Evolutionary conservation across 2,329 filamentous ascomycete species (phyloP), one percentile per base, ranked within the genome.

Genomic region (Phaeosphaeriaceae sp.): DNA sequence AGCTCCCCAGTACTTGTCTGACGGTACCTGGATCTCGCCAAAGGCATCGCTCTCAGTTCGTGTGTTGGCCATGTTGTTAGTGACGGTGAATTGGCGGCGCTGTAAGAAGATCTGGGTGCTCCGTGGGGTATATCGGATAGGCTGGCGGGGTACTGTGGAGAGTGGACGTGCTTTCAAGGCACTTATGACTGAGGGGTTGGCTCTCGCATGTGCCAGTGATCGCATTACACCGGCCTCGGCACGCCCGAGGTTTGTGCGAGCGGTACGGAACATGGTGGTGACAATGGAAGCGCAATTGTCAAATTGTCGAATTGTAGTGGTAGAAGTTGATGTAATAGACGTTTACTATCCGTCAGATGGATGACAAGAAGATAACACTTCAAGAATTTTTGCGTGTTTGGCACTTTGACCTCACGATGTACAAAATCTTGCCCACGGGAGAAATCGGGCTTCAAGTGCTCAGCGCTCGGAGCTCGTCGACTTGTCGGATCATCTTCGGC

Each of bases 1-100:
- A 54, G 93, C 93, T 72, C 94, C 94, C 93, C 94, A 99, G 84
- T 99, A 99, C 81, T 89, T 93, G 85, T 96, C 91, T 60, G 83
- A 83, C 34, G 89, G 84, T 64, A 97, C 92, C 81, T 96, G 86
- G 75, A 99, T 85, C 81, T 96, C 92, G 78, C 94, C 94, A 81
- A 97, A 97, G 77, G 94, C 94, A 82, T 99, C 94, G 77, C 86
- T 94, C 80, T 99, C 94, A 69, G 88, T 90, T 77, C 94, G 86
- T 60, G 87, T 88, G 46, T 64, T 67, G 52, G 70, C 68, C 72
- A 74, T 74, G 46, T 37, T 71, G 59, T 55, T 53, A 44, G 70
- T 66, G 46, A 60, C 56, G 57, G 50, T 63, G 58, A 74, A 74
- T 23, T 58, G 63, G 54, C 70, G 68, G 52, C 53, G 54, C 40